Evolutionary conservation across 305 asterid genomes (phyloP).

Genomic region (Vinca major): DNA sequence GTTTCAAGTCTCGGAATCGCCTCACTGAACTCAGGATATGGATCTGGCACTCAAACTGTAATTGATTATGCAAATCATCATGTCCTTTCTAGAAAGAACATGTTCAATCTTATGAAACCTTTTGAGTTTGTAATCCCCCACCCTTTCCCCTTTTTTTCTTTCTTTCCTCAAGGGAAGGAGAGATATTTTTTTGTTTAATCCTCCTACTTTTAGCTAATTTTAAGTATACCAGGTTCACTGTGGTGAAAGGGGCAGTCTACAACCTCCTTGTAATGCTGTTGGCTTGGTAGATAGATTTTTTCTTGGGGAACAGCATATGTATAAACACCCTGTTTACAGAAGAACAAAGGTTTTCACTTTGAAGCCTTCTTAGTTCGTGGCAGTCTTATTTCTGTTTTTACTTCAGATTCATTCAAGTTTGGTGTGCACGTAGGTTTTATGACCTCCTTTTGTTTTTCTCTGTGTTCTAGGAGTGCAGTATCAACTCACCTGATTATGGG

Average conservation of each 20-base stretch:
- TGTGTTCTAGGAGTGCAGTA: conserved; percentile 58
- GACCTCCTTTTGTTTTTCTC: background rate
- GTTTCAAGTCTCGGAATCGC: conserved; percentile 28
- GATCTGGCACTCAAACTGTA: conserved; percentile 41
- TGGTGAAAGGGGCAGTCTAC: conserved; percentile 63
- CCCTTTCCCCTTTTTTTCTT: background rate
- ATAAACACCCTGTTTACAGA: conserved; percentile 76
- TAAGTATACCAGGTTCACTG: conserved; percentile 49
- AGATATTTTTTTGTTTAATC: background rate
- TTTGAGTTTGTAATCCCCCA: background rate
- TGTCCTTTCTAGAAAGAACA: conserved; percentile 6
- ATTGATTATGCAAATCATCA: conserved; percentile 23
- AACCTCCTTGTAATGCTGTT: conserved; percentile 87
- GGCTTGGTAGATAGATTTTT: conserved; percentile 66
- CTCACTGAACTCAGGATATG: conserved; percentile 25
- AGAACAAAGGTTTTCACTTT: conserved; percentile 64
- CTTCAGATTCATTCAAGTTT: conserved; percentile 10
- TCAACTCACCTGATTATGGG: conserved; percentile 84
- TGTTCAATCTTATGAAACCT: background rate
- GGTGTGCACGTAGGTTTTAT: background rate
- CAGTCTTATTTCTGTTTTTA: conserved; percentile 14
- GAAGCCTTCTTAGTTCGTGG: conserved; percentile 7
- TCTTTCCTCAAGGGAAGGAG: background rate
- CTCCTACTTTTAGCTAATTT: background rate
- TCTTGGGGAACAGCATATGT: conserved; percentile 73